Evolutionary conservation across 305 asterid species (phyloP).

Genomic region (Andrographis paniculata): DNA sequence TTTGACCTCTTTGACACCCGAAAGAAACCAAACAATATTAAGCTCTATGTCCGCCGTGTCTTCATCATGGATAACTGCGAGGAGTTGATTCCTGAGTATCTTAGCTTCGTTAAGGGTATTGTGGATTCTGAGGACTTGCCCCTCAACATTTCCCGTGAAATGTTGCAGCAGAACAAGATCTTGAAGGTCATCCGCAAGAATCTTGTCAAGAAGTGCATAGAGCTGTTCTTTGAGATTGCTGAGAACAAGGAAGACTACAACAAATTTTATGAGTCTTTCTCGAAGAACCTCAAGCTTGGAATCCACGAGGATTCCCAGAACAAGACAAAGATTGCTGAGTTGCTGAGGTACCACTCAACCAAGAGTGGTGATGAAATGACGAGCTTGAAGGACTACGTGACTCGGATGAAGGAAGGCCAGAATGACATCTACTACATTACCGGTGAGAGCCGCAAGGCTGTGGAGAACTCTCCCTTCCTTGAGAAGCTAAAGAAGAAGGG

Average conservation of each 20-base stretch:
- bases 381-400: slow-evolving; percentile 55
- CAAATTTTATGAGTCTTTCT: too few relatives aligned
- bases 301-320: slow-evolving; percentile 52
- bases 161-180: slow-evolving; percentile 58
- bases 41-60: slow-evolving; percentile 30
- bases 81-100: slow-evolving; percentile 31
- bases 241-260: slow-evolving; percentile 70
- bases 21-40: neutral
- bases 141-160: slow-evolving; percentile 43
- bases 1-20: slow-evolving; percentile 32
- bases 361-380: slow-evolving; percentile 47
- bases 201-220: slow-evolving; percentile 64
- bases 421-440: slow-evolving; percentile 46
- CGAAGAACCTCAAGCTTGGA: slow-evolving; percentile 75
- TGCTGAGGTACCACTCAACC: slow-evolving; percentile 18
- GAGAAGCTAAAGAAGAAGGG: slow-evolving; percentile 60
- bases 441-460: slow-evolving; percentile 59
- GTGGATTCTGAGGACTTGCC: slow-evolving; percentile 1
- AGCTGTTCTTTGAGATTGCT: slow-evolving; percentile 60
- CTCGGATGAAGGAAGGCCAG: slow-evolving; percentile 59
- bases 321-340: slow-evolving; percentile 41
- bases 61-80: slow-evolving; percentile 37
- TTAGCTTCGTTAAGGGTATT: slow-evolving; percentile 16
- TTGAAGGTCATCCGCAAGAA: slow-evolving; percentile 66
- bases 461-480: slow-evolving; percentile 58